phyloP scores from a whole-genome alignment of 192 early-diverging fungal genomes.

The Haplosporangium gracile region DNA sequence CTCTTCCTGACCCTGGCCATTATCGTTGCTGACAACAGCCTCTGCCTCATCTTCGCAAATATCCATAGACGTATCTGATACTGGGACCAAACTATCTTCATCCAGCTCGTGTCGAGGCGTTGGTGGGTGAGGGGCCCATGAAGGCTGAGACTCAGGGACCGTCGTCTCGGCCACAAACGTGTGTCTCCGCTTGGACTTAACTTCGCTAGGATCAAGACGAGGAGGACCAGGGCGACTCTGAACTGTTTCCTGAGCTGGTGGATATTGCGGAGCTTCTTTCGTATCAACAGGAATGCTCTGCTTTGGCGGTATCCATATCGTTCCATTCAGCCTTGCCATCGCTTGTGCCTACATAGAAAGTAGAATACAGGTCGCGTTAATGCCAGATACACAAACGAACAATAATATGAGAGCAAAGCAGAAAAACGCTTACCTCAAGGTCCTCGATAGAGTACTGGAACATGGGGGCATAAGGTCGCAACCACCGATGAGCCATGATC shows the following conservation, averaged over 20 bases:
- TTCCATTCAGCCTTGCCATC: slow-evolving; percentile 33
- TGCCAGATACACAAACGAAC: neutral
- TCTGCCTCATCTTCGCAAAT: slow-evolving; percentile 30
- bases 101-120: neutral
- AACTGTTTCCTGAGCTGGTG: neutral
- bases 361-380: neutral
- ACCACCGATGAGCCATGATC: slow-evolving; percentile 83
- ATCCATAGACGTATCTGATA: slow-evolving; percentile 42
- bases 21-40: neutral
- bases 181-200: slow-evolving; percentile 27
- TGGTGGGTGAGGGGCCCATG: slow-evolving; percentile 6
- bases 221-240: slow-evolving; percentile 26
- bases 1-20: neutral
- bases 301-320: slow-evolving; percentile 43
- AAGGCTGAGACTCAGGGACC: slow-evolving; percentile 21
- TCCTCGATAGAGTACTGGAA: slow-evolving; percentile 61
- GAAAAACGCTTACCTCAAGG: slow-evolving; percentile 31
- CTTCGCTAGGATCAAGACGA: slow-evolving; percentile 22
- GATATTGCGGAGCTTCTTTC: neutral
- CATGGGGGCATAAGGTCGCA: slow-evolving; percentile 62
- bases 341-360: slow-evolving; percentile 36
- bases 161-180: slow-evolving; percentile 32
- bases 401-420: neutral
- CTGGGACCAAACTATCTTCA: slow-evolving; percentile 36
- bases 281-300: slow-evolving; percentile 5